Evolutionary conservation across 2,329 filamentous ascomycete genomes (phyloP), one percentile per base, ranked within the genome.

Genomic region (Pestalotiopsis fici): DNA sequence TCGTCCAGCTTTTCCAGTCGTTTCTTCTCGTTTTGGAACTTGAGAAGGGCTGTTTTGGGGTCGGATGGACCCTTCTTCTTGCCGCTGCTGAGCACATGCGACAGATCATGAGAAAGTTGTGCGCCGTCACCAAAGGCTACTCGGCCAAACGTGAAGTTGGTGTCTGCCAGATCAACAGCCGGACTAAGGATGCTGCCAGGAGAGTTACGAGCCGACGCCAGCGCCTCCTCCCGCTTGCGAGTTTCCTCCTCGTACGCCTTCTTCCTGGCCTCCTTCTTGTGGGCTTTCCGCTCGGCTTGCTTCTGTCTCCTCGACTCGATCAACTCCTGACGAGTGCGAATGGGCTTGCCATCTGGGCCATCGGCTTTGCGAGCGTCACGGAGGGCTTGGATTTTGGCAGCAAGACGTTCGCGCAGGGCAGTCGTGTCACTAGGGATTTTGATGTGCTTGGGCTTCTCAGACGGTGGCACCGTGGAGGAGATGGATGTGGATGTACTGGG

Each of bases 101-200:
- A 83, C 21, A 93, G 85, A 67, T 91, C 89, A 69, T 93, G 88
- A 63, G 95, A 93, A 61, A 97, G 85, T 70, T 92, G 87, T 64
- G 93, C 88, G 50, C 95, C 95, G 76, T 98, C 95, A 4, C 88
- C 88, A 78, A 98, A 99, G 12, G 93, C 90, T n/a, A 99, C 90
- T 43, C 93, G 91, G 37, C 95, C 94, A 78, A 98, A 99, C 5
- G 93, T 90, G 77, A 97, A 97, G 82, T 91, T 93, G 75, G 89
- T 91, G 3, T 85, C 81, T 39, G 84, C 83, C 9, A 85, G 77
- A 67, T 86, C 84, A 31, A 88, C 79, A 11, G 83, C 80, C 0
- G 87, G 86, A 73, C 85, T 88, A 78, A 89, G 85, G 66, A 88
- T 84, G 69, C 84, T 82, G 3, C 79, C 78, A 18, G 89, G 89